Evolutionary conservation across 768 basidiomycete species (phyloP).

Genomic region (Naganishia vishniacii): DNA sequence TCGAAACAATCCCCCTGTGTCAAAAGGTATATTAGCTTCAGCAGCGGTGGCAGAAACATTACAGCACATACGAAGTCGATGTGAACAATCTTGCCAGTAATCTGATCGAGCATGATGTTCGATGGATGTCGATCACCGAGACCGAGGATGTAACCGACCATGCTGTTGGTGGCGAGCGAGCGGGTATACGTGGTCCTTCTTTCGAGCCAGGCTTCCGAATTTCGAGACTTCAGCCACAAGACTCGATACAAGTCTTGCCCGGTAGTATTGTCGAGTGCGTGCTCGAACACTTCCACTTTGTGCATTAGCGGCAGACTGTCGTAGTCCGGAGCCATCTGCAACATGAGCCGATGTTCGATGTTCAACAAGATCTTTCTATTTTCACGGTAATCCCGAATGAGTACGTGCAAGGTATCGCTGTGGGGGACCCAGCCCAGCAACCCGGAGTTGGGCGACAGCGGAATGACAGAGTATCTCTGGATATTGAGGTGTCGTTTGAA

Average conservation of each 20-base stretch:
- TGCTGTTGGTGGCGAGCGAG: conserved; percentile 91
- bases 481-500: conserved; percentile 95
- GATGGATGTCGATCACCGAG: conserved; percentile 97
- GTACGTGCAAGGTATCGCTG: conserved; percentile 89
- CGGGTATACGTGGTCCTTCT: conserved; percentile 91
- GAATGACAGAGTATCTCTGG: conserved; percentile 85
- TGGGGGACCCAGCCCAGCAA: conserved; percentile 92
- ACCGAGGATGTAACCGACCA: conserved; percentile 97
- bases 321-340: conserved; percentile 99
- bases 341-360: conserved; percentile 97
- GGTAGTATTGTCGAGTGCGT: conserved; percentile 94
- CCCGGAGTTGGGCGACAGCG: conserved; percentile 91
- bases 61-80: conserved; percentile 51
- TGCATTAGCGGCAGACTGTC: conserved; percentile 88
- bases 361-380: conserved; percentile 92
- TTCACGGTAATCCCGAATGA: conserved; percentile 93
- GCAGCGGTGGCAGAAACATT: background rate
- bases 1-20: conserved; percentile 95
- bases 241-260: conserved; percentile 96
- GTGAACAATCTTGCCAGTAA: conserved; percentile 90
- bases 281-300: conserved; percentile 98
- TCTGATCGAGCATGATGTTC: conserved; percentile 84
- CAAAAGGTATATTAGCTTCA: background rate
- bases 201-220: conserved; percentile 97
- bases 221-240: conserved; percentile 88